Conservation (phyloP, 2,329 filamentous ascomycete genomes). For the Neonectria ditissima region DNA sequence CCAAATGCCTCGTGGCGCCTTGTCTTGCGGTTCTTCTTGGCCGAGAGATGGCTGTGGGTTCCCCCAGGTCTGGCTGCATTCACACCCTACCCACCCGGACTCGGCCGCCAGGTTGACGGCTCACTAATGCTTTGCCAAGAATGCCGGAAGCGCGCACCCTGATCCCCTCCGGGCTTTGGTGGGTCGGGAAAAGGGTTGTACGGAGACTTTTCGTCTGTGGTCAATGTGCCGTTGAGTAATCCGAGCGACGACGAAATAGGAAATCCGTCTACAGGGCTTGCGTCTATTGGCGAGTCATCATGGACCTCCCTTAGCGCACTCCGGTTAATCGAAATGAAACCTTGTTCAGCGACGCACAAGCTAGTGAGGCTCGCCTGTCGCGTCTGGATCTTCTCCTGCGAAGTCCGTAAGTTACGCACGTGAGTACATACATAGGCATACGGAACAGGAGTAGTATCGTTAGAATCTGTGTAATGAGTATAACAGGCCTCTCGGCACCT, state of each 20-base stretch:
- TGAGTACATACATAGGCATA: not conserved
- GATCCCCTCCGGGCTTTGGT: constrained; percentile 28
- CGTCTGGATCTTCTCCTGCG: constrained; percentile 33
- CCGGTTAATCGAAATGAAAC: constrained; percentile 32
- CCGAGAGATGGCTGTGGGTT: constrained; percentile 12
- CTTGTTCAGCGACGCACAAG: constrained; percentile 22
- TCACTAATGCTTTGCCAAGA: constrained; percentile 26
- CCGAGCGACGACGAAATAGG: constrained; percentile 35
- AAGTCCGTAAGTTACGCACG: no score
- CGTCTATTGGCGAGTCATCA: constrained; percentile 36
- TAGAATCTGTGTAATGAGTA: not conserved
- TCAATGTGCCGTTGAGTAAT: constrained; percentile 18
- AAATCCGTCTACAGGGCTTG: constrained; percentile 42
- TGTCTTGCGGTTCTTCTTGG: constrained; percentile 14
- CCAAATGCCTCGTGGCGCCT: constrained; percentile 30
- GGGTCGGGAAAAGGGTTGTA: constrained; percentile 28
- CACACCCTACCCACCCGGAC: constrained; percentile 19
- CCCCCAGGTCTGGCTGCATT: constrained; percentile 26
- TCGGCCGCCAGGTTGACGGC: constrained; percentile 24
- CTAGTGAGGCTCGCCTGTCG: constrained; percentile 26
- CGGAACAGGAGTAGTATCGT: constrained; percentile 13
- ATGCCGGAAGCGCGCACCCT: constrained; percentile 29
- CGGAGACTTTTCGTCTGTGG: constrained; percentile 24
- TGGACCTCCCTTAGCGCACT: constrained; percentile 32
- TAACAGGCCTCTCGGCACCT: constrained; percentile 2